Conservation (phyloP, 2,329 filamentous ascomycete genomes). For the Fusarium pseudograminearum region DNA sequence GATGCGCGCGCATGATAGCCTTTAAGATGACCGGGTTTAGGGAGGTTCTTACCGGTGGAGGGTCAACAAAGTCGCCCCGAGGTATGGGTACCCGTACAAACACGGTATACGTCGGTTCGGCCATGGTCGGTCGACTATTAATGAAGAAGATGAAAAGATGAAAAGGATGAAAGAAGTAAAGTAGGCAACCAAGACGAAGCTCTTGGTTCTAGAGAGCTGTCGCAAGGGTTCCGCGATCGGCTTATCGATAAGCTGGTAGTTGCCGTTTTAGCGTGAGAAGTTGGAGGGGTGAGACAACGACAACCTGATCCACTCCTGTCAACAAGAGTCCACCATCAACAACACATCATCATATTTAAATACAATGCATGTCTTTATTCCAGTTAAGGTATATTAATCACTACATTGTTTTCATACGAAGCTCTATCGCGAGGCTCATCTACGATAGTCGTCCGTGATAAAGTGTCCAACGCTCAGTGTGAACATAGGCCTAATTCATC, state of each 20-base stretch:
- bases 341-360: neutral
- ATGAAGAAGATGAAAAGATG: conserved; percentile 25
- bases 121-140: conserved; percentile 50
- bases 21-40: conserved; percentile 6
- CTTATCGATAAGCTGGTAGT: conserved; percentile 43
- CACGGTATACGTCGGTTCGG: conserved; percentile 75
- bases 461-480: neutral
- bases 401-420: neutral
- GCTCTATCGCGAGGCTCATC: neutral
- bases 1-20: conserved; percentile 39
- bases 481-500: neutral
- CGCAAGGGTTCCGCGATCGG: conserved; percentile 41
- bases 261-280: conserved; percentile 32
- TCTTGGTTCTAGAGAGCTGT: conserved; percentile 30
- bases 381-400: neutral
- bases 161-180: conserved; percentile 33
- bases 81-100: conserved; percentile 92
- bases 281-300: conserved; percentile 24
- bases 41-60: conserved; percentile 74
- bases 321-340: neutral
- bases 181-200: conserved; percentile 33
- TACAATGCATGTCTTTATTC: neutral
- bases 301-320: conserved; percentile 1
- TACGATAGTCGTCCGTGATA: no score
- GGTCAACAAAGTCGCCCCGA: conserved; percentile 89